Evolutionary conservation across 1,139 yeast species (phyloP).

Genomic region (Blastobotrys persicus): DNA sequence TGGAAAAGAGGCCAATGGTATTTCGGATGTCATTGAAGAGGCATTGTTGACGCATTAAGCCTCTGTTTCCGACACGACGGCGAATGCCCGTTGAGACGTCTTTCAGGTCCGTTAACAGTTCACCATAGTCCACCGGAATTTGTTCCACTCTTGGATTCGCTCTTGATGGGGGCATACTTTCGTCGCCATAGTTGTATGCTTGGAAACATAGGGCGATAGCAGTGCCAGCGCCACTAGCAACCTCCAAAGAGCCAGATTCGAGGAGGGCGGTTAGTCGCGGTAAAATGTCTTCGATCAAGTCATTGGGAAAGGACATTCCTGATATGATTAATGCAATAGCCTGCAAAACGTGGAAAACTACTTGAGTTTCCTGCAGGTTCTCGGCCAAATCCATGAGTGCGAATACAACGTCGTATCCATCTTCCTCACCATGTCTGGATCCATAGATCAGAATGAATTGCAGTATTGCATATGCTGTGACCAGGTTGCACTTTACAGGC

Average conservation of each 20-base stretch:
- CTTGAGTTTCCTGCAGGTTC: background rate
- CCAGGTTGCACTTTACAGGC: background rate
- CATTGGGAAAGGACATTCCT: background rate
- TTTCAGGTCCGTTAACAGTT: background rate
- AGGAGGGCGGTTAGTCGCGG: background rate
- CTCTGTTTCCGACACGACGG: background rate
- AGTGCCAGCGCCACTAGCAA: background rate
- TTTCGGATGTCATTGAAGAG: conserved; percentile 2
- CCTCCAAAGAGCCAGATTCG: background rate
- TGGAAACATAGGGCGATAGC: conserved; percentile 1
- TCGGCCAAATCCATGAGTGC: background rate
- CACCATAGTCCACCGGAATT: conserved; percentile 1
- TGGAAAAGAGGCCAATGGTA: background rate
- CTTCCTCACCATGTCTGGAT: background rate
- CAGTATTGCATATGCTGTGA: background rate
- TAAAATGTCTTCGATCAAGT: background rate
- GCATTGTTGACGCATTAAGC: background rate
- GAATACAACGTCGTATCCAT: background rate
- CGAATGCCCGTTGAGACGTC: background rate
- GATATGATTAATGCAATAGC: background rate
- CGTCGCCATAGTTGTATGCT: conserved; percentile 3
- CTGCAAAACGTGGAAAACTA: background rate
- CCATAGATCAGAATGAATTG: background rate
- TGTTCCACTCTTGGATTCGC: background rate
- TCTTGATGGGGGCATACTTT: background rate